A percentile compares a stretch with the other conserved stretches of the same genome.
These are phyloP conservation scores for Hypoxylon intermedium DNA, from an alignment of 495 filamentous ascomycete genomes.

Conservation along the genomic window DNA sequence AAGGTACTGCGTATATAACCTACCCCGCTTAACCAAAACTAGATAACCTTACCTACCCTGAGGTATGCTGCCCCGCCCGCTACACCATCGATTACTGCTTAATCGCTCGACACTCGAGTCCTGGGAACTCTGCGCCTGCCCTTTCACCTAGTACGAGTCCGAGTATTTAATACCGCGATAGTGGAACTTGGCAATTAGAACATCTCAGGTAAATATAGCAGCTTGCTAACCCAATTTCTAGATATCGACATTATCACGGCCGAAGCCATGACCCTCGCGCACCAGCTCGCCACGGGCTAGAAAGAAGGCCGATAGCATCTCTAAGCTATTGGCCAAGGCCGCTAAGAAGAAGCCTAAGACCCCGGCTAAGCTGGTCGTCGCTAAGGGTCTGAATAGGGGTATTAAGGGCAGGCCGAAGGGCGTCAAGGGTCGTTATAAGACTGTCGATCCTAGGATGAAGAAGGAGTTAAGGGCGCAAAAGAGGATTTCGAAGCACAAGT, in stretches of 20 bases:
- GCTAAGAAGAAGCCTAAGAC: constrained; percentile 87
- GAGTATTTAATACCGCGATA: too few species aligned
- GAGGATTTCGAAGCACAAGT: constrained; percentile 63
- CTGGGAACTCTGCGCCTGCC: too few species aligned
- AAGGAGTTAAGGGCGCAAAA: constrained; percentile 96
- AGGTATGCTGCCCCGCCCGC: too few species aligned
- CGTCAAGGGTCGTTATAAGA: constrained; percentile 98
- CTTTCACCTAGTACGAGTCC: too few species aligned
- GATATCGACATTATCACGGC: constrained; percentile 99
- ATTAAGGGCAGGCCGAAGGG: constrained; percentile 67
- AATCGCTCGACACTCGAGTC: too few species aligned
- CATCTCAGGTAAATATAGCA: too few species aligned
- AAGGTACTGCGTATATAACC: too few species aligned
- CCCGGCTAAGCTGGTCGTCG: constrained; percentile 93
- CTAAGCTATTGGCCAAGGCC: constrained; percentile 80
- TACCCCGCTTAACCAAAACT: too few species aligned
- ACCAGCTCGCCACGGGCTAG: constrained; percentile 85
- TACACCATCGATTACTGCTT: too few species aligned
- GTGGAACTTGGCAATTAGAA: too few species aligned
- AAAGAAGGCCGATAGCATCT: constrained; percentile 89
- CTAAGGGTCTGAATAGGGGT: constrained; percentile 82
- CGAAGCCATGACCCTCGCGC: constrained; percentile 98
- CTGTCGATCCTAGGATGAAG: constrained; percentile 97
- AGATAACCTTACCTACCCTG: too few species aligned
- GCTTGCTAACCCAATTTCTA: too few species aligned